Percentiles rank a stretch among this genome's conserved stretches.
Evolutionary conservation across 176 grass and related monocot species (phyloP).

Genomic region (Oryza australiensis): DNA sequence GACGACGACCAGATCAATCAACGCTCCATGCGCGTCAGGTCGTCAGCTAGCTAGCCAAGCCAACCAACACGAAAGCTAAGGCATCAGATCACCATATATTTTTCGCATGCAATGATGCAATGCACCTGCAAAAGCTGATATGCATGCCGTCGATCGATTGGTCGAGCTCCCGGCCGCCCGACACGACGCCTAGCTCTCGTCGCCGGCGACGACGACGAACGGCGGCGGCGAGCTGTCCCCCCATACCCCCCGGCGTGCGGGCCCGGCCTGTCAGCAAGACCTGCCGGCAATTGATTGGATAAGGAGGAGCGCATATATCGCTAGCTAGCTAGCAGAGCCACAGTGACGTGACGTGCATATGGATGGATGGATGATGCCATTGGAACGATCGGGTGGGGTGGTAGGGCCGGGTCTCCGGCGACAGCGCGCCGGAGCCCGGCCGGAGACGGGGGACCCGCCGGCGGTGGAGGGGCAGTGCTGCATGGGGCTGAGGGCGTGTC

Average conservation of each 20-base stretch:
- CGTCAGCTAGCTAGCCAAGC: not conserved
- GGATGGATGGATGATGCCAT: conserved; percentile 17
- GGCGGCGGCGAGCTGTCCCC: not conserved
- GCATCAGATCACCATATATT: not conserved
- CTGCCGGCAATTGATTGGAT: not conserved
- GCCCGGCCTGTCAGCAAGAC: not conserved
- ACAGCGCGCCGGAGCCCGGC: conserved; percentile 42
- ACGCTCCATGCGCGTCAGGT: not conserved
- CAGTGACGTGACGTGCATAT: conserved; percentile 28
- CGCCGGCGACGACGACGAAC: conserved; percentile 25
- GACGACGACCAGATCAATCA: not conserved
- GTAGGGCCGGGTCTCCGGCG: conserved; percentile 22
- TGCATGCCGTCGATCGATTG: not conserved
- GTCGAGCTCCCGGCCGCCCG: conserved; percentile 27
- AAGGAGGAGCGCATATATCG: not conserved
- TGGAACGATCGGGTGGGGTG: conserved; percentile 4
- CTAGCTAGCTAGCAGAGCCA: not conserved
- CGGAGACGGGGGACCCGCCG: conserved; percentile 15
- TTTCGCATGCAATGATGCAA: not conserved
- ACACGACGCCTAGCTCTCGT: conserved; percentile 12
- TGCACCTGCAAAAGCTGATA: not conserved
- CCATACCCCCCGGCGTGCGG: not conserved
- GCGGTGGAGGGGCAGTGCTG: conserved; percentile 7
- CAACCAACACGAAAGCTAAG: not conserved
- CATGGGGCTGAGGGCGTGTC: conserved; percentile 31